Percentiles rank a stretch among this genome's conserved stretches.
Evolutionary conservation across 2,329 filamentous ascomycete species (phyloP).

Genomic region (Microsporum canis): DNA sequence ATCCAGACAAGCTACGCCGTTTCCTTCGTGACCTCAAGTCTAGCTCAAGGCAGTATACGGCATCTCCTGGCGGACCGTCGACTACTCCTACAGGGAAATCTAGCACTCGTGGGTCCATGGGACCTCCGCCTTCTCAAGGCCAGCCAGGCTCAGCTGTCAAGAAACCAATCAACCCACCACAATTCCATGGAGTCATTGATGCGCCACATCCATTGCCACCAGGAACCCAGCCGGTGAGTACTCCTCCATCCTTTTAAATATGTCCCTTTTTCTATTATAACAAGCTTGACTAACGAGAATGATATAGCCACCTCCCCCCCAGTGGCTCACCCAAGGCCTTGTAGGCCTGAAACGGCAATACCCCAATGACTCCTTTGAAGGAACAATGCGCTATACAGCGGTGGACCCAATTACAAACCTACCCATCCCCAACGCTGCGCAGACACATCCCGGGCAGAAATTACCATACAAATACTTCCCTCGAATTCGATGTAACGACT

Average conservation of each 20-base stretch:
- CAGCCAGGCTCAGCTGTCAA: slow-evolving; percentile 16
- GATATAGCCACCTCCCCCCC: slow-evolving; percentile 64
- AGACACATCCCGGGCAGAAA: slow-evolving; percentile 45
- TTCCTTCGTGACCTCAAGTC: slow-evolving; percentile 47
- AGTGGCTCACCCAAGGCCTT: slow-evolving; percentile 71
- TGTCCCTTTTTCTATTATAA: slow-evolving; percentile 9
- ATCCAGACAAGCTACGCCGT: slow-evolving; percentile 59
- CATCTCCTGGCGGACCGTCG: slow-evolving; percentile 34
- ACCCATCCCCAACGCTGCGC: slow-evolving; percentile 45
- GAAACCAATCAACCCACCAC: slow-evolving; percentile 24
- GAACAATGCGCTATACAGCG: slow-evolving; percentile 78
- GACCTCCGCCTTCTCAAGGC: slow-evolving; percentile 20
- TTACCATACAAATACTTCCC: slow-evolving; percentile 75
- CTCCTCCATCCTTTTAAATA: slow-evolving; percentile 5
- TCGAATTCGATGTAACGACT: slow-evolving; percentile 82
- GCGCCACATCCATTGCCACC: slow-evolving; percentile 33
- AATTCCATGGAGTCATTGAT: slow-evolving; percentile 35
- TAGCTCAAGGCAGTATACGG: slow-evolving; percentile 23
- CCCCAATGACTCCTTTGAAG: slow-evolving; percentile 74
- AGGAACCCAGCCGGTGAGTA: slow-evolving; percentile 35
- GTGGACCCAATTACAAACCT: slow-evolving; percentile 61
- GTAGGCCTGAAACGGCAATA: slow-evolving; percentile 57
- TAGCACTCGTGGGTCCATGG: slow-evolving; percentile 14
- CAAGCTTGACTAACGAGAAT: slow-evolving; percentile 12
- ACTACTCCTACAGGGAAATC: slow-evolving; percentile 36